Evolutionary conservation across 148 eudicot genomes (phyloP).

Genomic region (Rhododendron molle): DNA sequence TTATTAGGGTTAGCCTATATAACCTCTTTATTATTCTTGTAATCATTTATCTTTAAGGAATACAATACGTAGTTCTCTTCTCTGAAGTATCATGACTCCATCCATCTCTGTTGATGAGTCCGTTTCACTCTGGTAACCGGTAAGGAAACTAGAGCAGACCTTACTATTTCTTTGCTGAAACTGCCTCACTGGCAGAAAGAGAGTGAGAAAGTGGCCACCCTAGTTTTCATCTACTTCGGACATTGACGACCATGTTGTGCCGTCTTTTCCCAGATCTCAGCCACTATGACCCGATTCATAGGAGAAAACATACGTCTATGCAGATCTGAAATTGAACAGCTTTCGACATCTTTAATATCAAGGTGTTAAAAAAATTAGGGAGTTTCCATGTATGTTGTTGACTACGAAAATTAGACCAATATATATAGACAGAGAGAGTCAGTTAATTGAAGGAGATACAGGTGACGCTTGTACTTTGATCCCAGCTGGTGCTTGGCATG

Average conservation of each 20-base stretch:
- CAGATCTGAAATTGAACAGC: background rate
- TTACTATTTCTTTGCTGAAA: background rate
- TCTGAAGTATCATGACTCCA: too few relatives aligned
- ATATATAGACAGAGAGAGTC: too few relatives aligned
- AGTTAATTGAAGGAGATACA: too few relatives aligned
- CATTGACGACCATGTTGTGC: background rate
- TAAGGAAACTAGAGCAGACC: background rate
- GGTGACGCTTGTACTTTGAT: background rate
- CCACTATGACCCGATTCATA: background rate
- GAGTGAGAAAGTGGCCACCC: background rate
- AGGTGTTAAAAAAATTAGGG: background rate
- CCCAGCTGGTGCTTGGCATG: background rate
- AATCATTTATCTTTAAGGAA: too few relatives aligned
- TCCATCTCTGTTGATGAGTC: background rate
- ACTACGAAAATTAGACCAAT: background rate
- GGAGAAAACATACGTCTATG: background rate
- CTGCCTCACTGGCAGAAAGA: background rate
- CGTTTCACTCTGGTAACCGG: background rate
- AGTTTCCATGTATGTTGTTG: background rate
- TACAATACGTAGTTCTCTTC: too few relatives aligned
- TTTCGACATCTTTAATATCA: background rate
- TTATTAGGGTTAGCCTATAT: too few relatives aligned
- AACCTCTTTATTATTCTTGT: too few relatives aligned
- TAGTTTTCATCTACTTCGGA: background rate
- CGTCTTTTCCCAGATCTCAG: background rate